Percentiles rank a stretch among this genome's conserved stretches.
Evolutionary conservation across 441 rosid species (phyloP).

Genomic region (Populus hybrid): DNA sequence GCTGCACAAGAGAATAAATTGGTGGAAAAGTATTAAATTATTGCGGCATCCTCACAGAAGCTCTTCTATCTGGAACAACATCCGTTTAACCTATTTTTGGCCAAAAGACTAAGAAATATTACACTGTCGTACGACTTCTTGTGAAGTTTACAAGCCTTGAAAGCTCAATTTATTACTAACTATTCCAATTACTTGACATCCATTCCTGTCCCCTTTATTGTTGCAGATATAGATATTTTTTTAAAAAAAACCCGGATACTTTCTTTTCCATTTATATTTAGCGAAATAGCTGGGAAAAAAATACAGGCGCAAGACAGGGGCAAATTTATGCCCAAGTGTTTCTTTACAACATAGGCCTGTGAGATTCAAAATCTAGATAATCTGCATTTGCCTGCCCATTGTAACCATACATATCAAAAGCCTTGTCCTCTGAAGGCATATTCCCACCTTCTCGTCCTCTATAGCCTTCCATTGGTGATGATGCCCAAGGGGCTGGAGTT

Average conservation of each 20-base stretch:
- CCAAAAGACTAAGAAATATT: neutral
- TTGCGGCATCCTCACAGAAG: too few relatives aligned
- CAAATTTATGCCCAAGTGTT: neutral
- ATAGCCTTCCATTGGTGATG: constrained; percentile 63
- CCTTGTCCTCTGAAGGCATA: constrained; percentile 40
- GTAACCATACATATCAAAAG: constrained; percentile 50
- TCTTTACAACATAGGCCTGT: constrained; percentile 41
- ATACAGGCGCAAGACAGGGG: neutral
- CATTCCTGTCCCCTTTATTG: neutral
- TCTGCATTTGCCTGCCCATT: constrained; percentile 44
- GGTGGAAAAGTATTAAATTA: too few relatives aligned
- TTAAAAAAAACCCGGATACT: neutral
- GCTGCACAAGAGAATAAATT: too few relatives aligned
- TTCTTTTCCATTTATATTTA: constrained; percentile 9
- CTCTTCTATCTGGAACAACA: neutral
- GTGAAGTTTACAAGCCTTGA: neutral
- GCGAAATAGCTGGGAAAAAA: neutral
- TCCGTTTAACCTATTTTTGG: neutral
- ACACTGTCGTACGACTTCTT: neutral
- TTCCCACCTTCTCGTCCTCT: constrained; percentile 55
- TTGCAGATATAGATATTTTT: neutral
- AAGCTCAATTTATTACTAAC: neutral
- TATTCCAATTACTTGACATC: neutral
- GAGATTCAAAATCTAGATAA: constrained; percentile 49
- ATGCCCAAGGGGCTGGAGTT: constrained; percentile 55